Base-by-base conservation (phyloP, 441 rosid species). In the Bocquillonia castaneifolia region DNA sequence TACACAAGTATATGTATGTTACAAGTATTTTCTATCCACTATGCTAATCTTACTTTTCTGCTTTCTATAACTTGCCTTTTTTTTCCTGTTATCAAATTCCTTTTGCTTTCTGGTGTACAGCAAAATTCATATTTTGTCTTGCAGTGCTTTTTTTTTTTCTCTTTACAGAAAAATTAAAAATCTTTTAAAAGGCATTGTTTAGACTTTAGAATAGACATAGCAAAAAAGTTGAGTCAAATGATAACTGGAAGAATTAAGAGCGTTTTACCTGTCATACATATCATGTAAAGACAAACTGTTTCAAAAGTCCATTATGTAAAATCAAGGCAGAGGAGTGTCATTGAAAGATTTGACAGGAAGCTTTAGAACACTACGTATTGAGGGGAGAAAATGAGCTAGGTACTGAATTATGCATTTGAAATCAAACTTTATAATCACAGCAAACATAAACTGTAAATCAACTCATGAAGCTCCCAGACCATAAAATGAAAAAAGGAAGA, bases 371-470 rank as follows among this genome's bases (percentile, higher is more conserved):
- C 12, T 59, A 57, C 17, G 20, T 57, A n/a, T 18, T 20, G 40
- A 2, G 37, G 44, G 9, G 50, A 17, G 32, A 25, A 23, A 18
- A 34, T 12, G 1, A 44, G 37, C 53, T 8, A 59, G 39, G 37
- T 32, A 50, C 22, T 22, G 6, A 37, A 52, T 60, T 59, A 37
- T 26, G 51, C 37, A 60, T 42, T 31, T 64, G 23, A 52, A 63
- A 50, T 53, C 51, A 0, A 63, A 50, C 25, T 59, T 71, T 50
- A 63, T 37, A 50, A 60, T 42, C 12, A 42, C 47, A 42, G 47
- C 22, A 58, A 54, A 61, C 13, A 64, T n/a, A 10, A 47, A 61
- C 61, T 28, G 20, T 18, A 44, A 25, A 37, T 65, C 22, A 18
- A 18, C 56, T 54, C 36, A 45, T 58, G 39, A n/a, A 74, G 53